These are phyloP conservation scores for Malus fusca DNA, from an alignment of 306 rosid species.

Conservation along the genomic window DNA sequence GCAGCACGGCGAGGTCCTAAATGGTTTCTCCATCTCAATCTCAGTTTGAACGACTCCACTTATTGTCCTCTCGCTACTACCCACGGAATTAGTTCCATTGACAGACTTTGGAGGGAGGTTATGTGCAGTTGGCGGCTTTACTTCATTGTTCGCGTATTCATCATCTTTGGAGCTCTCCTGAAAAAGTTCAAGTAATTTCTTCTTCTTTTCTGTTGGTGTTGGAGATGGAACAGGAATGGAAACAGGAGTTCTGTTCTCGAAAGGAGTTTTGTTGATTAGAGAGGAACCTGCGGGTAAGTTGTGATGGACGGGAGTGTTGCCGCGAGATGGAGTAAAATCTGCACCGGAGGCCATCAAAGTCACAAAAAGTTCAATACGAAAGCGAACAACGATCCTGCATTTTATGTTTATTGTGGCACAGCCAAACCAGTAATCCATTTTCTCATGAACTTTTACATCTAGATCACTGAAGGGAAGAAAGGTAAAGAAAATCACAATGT, in stretches of 20 bases:
- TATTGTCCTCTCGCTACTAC: conserved; percentile 54
- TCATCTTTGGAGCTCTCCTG: conserved; percentile 45
- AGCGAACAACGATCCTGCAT: background rate
- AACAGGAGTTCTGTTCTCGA: conserved; percentile 25
- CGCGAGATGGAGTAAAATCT: conserved; percentile 86
- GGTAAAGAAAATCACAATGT: background rate
- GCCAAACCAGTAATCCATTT: background rate
- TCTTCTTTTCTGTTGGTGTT: conserved; percentile 51
- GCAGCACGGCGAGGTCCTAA: conserved; percentile 54
- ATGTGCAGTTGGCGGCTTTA: conserved; percentile 23
- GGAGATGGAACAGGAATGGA: conserved; percentile 42
- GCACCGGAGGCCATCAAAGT: conserved; percentile 11
- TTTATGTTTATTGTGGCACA: background rate
- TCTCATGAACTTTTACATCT: background rate
- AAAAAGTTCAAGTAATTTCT: conserved; percentile 66
- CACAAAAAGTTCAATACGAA: conserved; percentile 8
- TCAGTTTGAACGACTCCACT: conserved; percentile 21
- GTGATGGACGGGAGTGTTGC: conserved; percentile 66
- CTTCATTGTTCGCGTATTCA: conserved; percentile 16
- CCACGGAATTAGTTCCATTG: conserved; percentile 36
- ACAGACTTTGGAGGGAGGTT: conserved; percentile 42
- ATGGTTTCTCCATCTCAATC: conserved; percentile 26
- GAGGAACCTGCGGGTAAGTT: conserved; percentile 21
- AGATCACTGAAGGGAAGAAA: background rate
- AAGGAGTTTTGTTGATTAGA: conserved; percentile 23